Evolutionary conservation across 305 asterid species (phyloP).

Genomic region (Solanum chacoense): DNA sequence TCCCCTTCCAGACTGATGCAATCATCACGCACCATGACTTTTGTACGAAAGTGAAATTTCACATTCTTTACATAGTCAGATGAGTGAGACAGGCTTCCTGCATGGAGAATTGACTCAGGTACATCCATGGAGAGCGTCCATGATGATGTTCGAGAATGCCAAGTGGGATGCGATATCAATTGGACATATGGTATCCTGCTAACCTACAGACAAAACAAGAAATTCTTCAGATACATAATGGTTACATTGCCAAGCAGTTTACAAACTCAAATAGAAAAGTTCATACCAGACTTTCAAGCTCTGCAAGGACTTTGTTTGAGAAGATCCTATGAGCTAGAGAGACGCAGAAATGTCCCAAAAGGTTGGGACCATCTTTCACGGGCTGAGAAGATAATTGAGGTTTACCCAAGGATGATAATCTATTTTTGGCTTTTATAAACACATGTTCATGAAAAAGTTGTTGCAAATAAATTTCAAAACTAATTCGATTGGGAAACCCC

Average conservation of each 20-base stretch:
- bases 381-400: conserved; percentile 43
- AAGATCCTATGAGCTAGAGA: conserved; percentile 93
- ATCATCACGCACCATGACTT: conserved; percentile 72
- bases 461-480: conserved; percentile 71
- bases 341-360: conserved; percentile 81
- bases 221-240: background rate
- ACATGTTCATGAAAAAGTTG: conserved; percentile 87
- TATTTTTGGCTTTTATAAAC: conserved; percentile 64
- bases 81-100: conserved; percentile 42
- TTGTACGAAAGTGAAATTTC: conserved; percentile 74
- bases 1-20: conserved; percentile 86
- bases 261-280: background rate
- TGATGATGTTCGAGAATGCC: conserved; percentile 90
- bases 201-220: conserved; percentile 40
- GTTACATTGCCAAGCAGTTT: background rate
- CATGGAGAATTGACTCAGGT: conserved; percentile 67
- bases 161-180: conserved; percentile 74
- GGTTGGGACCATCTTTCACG: conserved; percentile 44
- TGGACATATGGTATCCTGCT: conserved; percentile 59
- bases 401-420: conserved; percentile 33
- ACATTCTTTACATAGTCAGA: conserved; percentile 30
- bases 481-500: conserved; percentile 50
- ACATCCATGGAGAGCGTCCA: conserved; percentile 81
- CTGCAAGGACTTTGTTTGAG: conserved; percentile 66
- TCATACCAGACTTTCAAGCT: conserved; percentile 86